These are phyloP conservation scores for Coemansia sp. DNA, from an alignment of 192 early-diverging fungal genomes.

Conservation along the genomic window DNA sequence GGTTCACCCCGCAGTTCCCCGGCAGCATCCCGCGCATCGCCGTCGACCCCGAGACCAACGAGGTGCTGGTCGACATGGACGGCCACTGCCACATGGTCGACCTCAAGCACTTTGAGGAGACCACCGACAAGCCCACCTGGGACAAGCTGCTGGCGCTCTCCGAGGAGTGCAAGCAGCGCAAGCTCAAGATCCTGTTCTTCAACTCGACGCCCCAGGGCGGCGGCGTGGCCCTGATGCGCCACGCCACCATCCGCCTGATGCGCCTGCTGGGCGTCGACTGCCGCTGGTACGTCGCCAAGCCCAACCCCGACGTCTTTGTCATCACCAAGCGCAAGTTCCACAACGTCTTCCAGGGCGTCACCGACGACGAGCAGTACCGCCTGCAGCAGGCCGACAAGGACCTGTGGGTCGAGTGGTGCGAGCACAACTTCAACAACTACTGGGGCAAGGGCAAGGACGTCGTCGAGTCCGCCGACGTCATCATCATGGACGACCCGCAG, in stretches of 20 bases:
- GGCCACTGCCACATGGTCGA: slow-evolving; percentile 65
- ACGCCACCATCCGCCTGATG: slow-evolving; percentile 71
- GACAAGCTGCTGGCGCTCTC: slow-evolving; percentile 56
- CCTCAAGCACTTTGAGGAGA: slow-evolving; percentile 59
- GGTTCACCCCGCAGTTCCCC: slow-evolving; percentile 67
- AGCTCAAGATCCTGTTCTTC: slow-evolving; percentile 67
- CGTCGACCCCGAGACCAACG: slow-evolving; percentile 61
- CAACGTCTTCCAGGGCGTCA: slow-evolving; percentile 83
- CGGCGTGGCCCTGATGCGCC: slow-evolving; percentile 86
- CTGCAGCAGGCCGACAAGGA: slow-evolving; percentile 60
- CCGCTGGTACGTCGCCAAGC: slow-evolving; percentile 76
- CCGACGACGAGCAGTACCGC: slow-evolving; percentile 52
- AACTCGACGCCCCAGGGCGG: slow-evolving; percentile 84
- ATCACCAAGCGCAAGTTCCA: slow-evolving; percentile 88
- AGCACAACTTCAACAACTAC: slow-evolving; percentile 68
- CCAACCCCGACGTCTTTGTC: slow-evolving; percentile 81
- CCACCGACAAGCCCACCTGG: slow-evolving; percentile 67
- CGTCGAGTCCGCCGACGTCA: slow-evolving; percentile 67
- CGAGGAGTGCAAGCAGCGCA: slow-evolving; percentile 53
- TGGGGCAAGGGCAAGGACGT: slow-evolving; percentile 69
- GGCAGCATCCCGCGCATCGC: slow-evolving; percentile 71
- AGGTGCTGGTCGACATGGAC: slow-evolving; percentile 71
- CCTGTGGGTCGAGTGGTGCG: slow-evolving; percentile 58
- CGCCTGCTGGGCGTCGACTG: slow-evolving; percentile 62
- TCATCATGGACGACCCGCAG: slow-evolving; percentile 86